Conservation (phyloP, 345 rosid species). For the Camelina laxa region DNA sequence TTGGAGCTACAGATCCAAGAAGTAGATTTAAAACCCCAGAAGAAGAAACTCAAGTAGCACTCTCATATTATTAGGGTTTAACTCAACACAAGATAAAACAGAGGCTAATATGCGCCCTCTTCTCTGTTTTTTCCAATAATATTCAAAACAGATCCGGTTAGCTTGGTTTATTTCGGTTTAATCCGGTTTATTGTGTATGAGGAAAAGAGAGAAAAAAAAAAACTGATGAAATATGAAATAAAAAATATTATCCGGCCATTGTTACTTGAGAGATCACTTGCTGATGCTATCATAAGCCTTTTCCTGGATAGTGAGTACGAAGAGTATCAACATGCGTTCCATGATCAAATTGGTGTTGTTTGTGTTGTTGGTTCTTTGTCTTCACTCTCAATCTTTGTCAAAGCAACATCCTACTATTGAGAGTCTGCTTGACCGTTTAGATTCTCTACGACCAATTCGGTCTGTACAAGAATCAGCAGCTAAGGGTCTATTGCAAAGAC, state of each 20-base stretch:
- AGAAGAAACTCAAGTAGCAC: background rate
- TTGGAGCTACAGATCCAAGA: constrained; percentile 27
- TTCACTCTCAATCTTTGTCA: constrained; percentile 20
- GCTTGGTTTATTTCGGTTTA: background rate
- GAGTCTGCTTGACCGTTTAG: constrained; percentile 57
- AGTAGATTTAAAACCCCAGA: constrained; percentile 18
- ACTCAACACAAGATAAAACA: background rate
- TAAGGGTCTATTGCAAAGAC: constrained; percentile 63
- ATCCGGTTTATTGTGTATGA: background rate
- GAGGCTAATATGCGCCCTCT: background rate
- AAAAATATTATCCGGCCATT: too few species aligned
- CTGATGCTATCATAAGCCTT: too few species aligned
- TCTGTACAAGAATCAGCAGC: constrained; percentile 81
- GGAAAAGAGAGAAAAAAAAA: too few species aligned
- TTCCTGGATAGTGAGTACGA: constrained; percentile 4
- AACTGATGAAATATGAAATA: too few species aligned
- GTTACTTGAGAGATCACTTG: too few species aligned
- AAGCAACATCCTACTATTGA: constrained; percentile 43
- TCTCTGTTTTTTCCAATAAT: background rate
- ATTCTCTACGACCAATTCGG: constrained; percentile 59
- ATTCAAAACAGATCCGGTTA: background rate
- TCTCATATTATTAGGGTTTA: constrained; percentile 39
- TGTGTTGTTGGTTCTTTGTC: constrained; percentile 28
- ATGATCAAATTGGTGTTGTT: constrained; percentile 26
- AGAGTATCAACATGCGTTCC: constrained; percentile 31